Base-by-base conservation (phyloP, 768 basidiomycete species). In the Suillus subluteus region DNA sequence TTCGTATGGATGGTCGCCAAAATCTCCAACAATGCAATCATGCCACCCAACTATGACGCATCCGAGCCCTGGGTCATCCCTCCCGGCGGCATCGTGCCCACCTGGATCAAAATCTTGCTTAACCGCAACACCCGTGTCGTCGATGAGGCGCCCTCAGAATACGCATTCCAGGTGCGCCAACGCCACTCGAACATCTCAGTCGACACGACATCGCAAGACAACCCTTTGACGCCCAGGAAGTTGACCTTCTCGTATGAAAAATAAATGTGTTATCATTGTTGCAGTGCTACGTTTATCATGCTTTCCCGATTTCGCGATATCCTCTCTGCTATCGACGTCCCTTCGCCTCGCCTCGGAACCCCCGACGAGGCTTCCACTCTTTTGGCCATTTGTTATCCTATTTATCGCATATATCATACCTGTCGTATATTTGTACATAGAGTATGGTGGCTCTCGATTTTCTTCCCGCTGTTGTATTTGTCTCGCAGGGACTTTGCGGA, bases 21-120 rank as follows among this genome's bases (percentile, higher is more conserved):
- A 71, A 67, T 84, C 35, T 80, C 86, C 6, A 75, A 83, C n/a
- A 89, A 84, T n/a, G 82, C 86, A 41, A 80, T 93, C 65, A 72
- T 83, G 1, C 92, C 92, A 3, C 83, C 87, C 4, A 87, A 85
- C 72, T 87, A 87, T 68, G 88, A 90, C 18, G 73, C 80, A 37
- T 81, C 88, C 6, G 92, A 94, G 73, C 81, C 81, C 61, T 94
- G 91, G 91, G 80, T 84, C 12, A 78, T 92, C 16, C 92, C 92
- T 15, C 87, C 89, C 26, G 91, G 91, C 46, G 82, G 88, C 18
- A 83, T 94, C 38, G 70, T 89, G 23, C 92, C 92, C 54, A 58
- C 72, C 16, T 93, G 91, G 91, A 78, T 91, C 13, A 79, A 71
- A 68, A 72, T 73, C 38, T 43, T 79, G 43, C 35, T 76, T 6